Evolutionary conservation across 108 stramenopile genomes (phyloP).

Genomic region (Discostella pseudostelligera): DNA sequence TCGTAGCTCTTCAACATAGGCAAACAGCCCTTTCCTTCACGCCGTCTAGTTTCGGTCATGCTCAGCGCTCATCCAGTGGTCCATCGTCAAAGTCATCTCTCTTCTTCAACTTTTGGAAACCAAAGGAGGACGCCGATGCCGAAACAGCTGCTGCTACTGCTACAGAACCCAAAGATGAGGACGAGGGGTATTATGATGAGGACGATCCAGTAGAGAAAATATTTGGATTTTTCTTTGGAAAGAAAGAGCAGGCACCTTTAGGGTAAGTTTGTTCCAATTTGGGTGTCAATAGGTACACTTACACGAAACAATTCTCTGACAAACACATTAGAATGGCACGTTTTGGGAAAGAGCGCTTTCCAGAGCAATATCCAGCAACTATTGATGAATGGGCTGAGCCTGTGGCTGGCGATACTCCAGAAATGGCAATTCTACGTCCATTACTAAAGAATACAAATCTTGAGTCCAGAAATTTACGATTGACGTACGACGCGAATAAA

Average conservation of each 20-base stretch:
- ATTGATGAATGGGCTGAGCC: slow-evolving; percentile 70
- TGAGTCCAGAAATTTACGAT: slow-evolving; percentile 59
- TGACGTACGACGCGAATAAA: slow-evolving; percentile 76
- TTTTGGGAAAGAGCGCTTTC: slow-evolving; percentile 55
- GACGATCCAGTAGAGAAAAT: slow-evolving; percentile 86
- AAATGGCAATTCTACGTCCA: slow-evolving; percentile 69
- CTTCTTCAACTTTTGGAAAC: slow-evolving; percentile 45
- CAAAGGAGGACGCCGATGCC: slow-evolving; percentile 13
- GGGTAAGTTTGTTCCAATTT: slow-evolving; percentile 29
- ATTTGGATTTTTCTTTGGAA: slow-evolving; percentile 83
- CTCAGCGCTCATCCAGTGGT: neutral
- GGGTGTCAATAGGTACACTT: too few species aligned
- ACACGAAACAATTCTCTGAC: neutral
- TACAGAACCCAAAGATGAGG: slow-evolving; percentile 8
- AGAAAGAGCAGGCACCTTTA: slow-evolving; percentile 68
- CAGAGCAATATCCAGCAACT: slow-evolving; percentile 85
- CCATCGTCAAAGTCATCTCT: slow-evolving; percentile 18
- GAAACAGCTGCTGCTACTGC: neutral
- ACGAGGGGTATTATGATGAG: slow-evolving; percentile 45
- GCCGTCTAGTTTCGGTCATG: neutral
- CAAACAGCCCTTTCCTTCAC: neutral
- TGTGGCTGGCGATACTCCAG: slow-evolving; percentile 58
- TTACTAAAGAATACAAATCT: slow-evolving; percentile 85
- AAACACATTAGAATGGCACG: slow-evolving; percentile 31
- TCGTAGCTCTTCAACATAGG: neutral